phyloP scores from a whole-genome alignment of 1,139 yeast genomes.

The Arxiozyma heterogenica region DNA sequence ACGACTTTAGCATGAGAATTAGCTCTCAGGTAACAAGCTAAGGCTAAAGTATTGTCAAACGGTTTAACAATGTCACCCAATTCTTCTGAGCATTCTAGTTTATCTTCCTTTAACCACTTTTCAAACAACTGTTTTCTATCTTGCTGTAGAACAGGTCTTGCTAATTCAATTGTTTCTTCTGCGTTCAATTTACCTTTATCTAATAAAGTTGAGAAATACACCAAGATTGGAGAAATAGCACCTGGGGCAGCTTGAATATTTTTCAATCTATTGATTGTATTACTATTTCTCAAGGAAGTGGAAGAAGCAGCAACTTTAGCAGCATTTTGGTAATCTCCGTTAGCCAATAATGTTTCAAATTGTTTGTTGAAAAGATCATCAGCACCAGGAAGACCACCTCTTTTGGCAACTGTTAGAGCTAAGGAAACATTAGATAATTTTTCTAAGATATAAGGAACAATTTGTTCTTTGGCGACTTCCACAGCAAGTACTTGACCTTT shows the following conservation, averaged over 20 bases:
- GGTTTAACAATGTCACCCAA: slow-evolving; percentile 94
- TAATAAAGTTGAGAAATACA: slow-evolving; percentile 82
- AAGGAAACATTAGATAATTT: slow-evolving; percentile 78
- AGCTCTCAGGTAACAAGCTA: slow-evolving; percentile 85
- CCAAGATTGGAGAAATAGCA: slow-evolving; percentile 85
- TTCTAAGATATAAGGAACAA: slow-evolving; percentile 82
- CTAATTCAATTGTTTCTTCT: slow-evolving; percentile 89
- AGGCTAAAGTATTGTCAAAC: slow-evolving; percentile 73
- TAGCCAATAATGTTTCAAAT: slow-evolving; percentile 72
- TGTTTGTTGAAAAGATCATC: slow-evolving; percentile 86
- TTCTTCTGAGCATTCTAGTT: slow-evolving; percentile 88
- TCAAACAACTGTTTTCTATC: slow-evolving; percentile 90
- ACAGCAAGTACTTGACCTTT: slow-evolving; percentile 93
- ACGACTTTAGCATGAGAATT: slow-evolving; percentile 84
- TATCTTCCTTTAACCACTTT: slow-evolving; percentile 93
- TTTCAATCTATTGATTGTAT: slow-evolving; percentile 87
- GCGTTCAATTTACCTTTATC: slow-evolving; percentile 91
- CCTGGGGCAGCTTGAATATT: slow-evolving; percentile 93
- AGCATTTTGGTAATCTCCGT: slow-evolving; percentile 85
- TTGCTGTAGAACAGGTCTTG: slow-evolving; percentile 91
- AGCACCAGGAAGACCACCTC: slow-evolving; percentile 97
- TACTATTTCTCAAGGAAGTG: slow-evolving; percentile 87
- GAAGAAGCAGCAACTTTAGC: slow-evolving; percentile 97
- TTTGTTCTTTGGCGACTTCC: slow-evolving; percentile 74
- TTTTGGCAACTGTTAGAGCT: slow-evolving; percentile 81